Base-by-base conservation (phyloP, 192 early-diverging fungal genomes). In the Chytriomyces sp. region DNA sequence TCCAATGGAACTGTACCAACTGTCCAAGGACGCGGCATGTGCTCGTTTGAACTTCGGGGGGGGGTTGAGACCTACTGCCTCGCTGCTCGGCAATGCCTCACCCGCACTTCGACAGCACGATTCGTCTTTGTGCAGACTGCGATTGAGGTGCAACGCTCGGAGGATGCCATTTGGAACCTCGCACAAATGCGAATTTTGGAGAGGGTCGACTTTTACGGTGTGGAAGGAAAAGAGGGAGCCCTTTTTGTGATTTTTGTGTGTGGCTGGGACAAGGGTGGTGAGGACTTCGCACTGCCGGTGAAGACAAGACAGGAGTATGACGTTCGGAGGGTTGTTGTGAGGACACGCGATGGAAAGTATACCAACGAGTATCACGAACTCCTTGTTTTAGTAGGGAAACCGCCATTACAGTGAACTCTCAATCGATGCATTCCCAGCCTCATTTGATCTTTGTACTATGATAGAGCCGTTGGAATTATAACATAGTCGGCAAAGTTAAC, bases 21-120 rank as follows among this genome's bases (percentile, higher is more conserved):
- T 17, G 52, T 73, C 31, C 37, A 44, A 28, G 60, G 64, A 3
- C 73, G 80, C 14, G 80, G 77, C 19, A 76, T 76, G 77, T 81
- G 80, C 39, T 62, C 80, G 17, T 81, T 81, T 70, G 80, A 81
- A 57, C 14, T 81, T 3, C 55, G 80, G 8, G 80, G 80, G 12
- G 80, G 77, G 3, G 61, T 81, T 39, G 80, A 78, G 40, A 57
- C 63, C 1, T 81, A 81, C 33, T 57, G 49, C 31, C 7, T 49
- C 8, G 77, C 76, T 8, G 80, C 75, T 0, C 39, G 40, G 25
- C 4, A 41, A 56, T 57, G 39, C 28, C 64, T 81, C 6, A 14
- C 36, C 3, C 37, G 22, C 17, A 26, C 31, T 28, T 12, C 14
- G n/a, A n/a, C 44, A 2, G 32, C 75, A 7, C 62, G 76, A 5